A percentile compares a stretch with the other conserved stretches of the same genome.
Conservation (phyloP, 2,329 filamentous ascomycete species). For the Fusarium transvaalense region DNA sequence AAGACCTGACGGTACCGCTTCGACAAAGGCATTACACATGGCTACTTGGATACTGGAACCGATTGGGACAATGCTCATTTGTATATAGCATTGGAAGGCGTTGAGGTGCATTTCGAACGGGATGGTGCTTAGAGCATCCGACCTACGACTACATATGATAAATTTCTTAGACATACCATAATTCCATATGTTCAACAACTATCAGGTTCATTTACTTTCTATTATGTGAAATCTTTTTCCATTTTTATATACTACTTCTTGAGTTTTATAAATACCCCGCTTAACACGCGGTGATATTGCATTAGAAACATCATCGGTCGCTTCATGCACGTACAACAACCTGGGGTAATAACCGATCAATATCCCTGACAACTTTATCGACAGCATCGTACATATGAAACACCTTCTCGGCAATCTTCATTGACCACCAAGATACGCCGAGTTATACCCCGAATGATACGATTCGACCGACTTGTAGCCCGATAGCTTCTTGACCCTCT, state of each 20-base stretch:
- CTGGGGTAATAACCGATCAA: constrained; percentile 21
- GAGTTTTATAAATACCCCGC: not conserved
- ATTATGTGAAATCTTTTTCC: not conserved
- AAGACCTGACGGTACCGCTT: constrained; percentile 34
- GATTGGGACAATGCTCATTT: constrained; percentile 44
- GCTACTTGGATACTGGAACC: constrained; percentile 15
- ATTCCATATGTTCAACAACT: constrained; percentile 46
- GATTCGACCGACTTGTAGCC: constrained; percentile 27
- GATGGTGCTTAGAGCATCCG: constrained; percentile 43
- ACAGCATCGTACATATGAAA: constrained; percentile 18
- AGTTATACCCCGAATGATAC: constrained; percentile 31
- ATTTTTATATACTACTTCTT: not conserved
- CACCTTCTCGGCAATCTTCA: constrained; percentile 8
- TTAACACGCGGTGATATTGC: constrained; percentile 5
- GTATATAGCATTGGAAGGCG: constrained; percentile 50
- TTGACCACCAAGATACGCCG: constrained; percentile 20
- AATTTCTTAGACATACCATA: constrained; percentile 45
- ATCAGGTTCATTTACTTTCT: not conserved
- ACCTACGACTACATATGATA: constrained; percentile 45
- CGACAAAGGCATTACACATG: constrained; percentile 29
- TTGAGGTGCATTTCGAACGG: constrained; percentile 44
- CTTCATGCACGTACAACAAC: constrained; percentile 10
- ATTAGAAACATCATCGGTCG: constrained; percentile 3
- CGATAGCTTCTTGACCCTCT: constrained; percentile 20
- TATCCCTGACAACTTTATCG: constrained; percentile 17